Percentiles rank a stretch among this genome's conserved stretches.
phyloP scores from a whole-genome alignment of 2,329 filamentous ascomycete genomes.

The Periconia sp. region DNA sequence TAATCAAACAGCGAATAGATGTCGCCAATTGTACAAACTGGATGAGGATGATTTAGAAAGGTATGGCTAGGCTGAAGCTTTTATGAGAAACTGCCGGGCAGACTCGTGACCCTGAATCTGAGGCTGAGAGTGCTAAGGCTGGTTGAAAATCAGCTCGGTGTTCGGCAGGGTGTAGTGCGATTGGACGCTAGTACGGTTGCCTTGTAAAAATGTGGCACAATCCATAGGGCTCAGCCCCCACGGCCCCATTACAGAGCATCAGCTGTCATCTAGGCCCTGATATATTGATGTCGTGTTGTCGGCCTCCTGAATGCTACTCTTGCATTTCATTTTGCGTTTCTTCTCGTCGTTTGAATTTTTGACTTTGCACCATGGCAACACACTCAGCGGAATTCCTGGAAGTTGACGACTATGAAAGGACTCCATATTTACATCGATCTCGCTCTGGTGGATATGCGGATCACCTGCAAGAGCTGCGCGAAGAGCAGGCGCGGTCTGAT shows the following conservation, averaged over 20 bases:
- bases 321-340: neutral
- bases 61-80: constrained; percentile 8
- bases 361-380: constrained; percentile 18
- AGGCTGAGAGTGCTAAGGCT: neutral
- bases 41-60: neutral
- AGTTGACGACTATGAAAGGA: constrained; percentile 8
- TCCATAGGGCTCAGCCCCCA: constrained; percentile 6
- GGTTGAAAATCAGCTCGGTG: constrained; percentile 10
- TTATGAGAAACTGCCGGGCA: constrained; percentile 5
- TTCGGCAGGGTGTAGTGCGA: constrained; percentile 10
- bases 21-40: neutral
- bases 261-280: constrained; percentile 4
- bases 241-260: neutral
- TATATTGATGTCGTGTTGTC: neutral
- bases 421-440: constrained; percentile 21
- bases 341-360: too few relatives aligned
- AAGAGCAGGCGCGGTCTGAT: constrained; percentile 24
- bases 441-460: constrained; percentile 32
- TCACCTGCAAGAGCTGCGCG: too few relatives aligned
- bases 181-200: constrained; percentile 16
- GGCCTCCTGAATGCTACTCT: neutral
- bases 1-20: neutral
- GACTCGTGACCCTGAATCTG: constrained; percentile 18
- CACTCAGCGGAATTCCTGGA: constrained; percentile 20
- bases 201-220: constrained; percentile 9